phyloP scores from a whole-genome alignment of 192 early-diverging fungal genomes.

The Phycomyces blakesleeanus region DNA sequence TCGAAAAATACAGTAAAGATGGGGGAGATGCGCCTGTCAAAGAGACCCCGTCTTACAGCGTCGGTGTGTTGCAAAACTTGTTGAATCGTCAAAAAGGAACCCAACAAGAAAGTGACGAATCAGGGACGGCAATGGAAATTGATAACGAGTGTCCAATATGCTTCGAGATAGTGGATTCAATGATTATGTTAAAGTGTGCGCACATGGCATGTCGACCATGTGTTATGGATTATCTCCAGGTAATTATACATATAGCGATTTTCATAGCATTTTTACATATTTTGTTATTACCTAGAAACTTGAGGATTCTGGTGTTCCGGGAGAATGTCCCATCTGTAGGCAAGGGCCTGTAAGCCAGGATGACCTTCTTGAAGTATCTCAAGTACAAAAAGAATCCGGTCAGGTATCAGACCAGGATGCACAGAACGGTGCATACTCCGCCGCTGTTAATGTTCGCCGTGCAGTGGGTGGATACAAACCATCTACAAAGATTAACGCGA shows the following conservation, averaged over 20 bases:
- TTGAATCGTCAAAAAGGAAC: slow-evolving; percentile 16
- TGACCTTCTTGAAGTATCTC: slow-evolving; percentile 40
- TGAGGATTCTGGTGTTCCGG: slow-evolving; percentile 40
- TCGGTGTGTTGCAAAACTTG: slow-evolving; percentile 38
- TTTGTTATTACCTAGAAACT: too few relatives aligned
- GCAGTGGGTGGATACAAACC: slow-evolving; percentile 21
- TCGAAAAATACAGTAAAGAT: slow-evolving; percentile 33
- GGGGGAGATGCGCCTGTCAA: background rate
- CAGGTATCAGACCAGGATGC: background rate
- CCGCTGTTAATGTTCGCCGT: slow-evolving; percentile 18
- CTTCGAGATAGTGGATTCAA: slow-evolving; percentile 45
- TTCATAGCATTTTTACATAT: too few relatives aligned
- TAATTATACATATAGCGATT: slow-evolving; percentile 14
- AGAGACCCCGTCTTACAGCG: slow-evolving; percentile 30
- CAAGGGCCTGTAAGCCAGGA: slow-evolving; percentile 43
- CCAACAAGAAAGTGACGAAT: background rate
- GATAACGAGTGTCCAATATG: slow-evolving; percentile 52
- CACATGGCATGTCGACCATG: slow-evolving; percentile 52
- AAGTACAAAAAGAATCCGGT: background rate
- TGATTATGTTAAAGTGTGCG: slow-evolving; percentile 53
- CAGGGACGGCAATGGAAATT: background rate
- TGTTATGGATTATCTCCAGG: slow-evolving; percentile 50
- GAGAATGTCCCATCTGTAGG: slow-evolving; percentile 55
- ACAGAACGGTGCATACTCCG: background rate
- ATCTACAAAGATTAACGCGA: slow-evolving; percentile 48